A percentile compares a stretch with the other conserved stretches of the same genome.
phyloP scores from a whole-genome alignment of 2,329 filamentous ascomycete genomes.

The Calonectria multiphialidica region DNA sequence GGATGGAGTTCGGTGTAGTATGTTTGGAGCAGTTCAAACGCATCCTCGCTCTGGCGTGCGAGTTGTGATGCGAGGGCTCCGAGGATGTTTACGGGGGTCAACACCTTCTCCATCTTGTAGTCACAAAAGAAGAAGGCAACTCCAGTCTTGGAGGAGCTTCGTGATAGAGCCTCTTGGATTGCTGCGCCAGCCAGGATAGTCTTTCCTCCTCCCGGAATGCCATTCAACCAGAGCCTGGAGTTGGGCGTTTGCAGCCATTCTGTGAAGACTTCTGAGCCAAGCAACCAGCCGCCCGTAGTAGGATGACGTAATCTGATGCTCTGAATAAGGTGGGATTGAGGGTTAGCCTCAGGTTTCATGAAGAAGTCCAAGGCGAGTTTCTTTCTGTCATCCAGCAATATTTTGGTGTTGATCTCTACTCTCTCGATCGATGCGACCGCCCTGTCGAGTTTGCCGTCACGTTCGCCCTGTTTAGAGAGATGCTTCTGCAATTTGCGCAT shows the following conservation, averaged over 20 bases:
- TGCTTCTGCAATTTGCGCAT: conserved; percentile 15
- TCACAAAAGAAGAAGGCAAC: conserved; percentile 28
- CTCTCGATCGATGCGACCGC: not conserved
- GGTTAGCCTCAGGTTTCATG: not conserved
- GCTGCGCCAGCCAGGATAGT: conserved; percentile 18
- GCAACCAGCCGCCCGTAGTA: conserved; percentile 20
- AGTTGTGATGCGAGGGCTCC: conserved; percentile 11
- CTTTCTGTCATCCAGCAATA: not conserved
- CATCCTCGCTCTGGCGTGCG: conserved; percentile 14
- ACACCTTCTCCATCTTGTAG: not conserved
- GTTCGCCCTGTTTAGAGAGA: not conserved
- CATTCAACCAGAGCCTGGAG: conserved; percentile 25
- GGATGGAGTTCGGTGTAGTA: conserved; percentile 21
- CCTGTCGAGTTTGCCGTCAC: not conserved
- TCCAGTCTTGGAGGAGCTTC: not conserved
- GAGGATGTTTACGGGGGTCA: not conserved
- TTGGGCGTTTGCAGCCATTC: conserved; percentile 15
- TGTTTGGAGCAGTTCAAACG: not conserved
- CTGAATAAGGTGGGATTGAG: not conserved
- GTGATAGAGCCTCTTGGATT: conserved; percentile 10
- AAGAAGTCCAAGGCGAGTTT: conserved; percentile 6
- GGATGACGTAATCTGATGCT: conserved; percentile 24
- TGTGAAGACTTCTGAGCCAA: not conserved
- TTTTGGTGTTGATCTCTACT: conserved; percentile 21
- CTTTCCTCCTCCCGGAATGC: conserved; percentile 28